These are phyloP conservation scores for Leptographium galeiforme DNA, from an alignment of 2,329 filamentous ascomycete genomes.

Conservation along the genomic window DNA sequence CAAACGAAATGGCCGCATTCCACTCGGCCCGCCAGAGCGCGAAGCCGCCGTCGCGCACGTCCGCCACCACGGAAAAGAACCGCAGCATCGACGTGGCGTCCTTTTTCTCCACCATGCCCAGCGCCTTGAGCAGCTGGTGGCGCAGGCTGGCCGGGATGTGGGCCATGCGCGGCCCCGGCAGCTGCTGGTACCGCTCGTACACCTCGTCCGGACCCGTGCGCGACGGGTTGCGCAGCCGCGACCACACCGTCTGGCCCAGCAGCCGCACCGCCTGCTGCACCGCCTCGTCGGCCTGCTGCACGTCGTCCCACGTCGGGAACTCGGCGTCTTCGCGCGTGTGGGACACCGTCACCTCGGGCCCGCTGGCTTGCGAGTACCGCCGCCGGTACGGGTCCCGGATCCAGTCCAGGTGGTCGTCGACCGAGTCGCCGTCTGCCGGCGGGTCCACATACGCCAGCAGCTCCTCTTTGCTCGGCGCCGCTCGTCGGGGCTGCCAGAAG, in stretches of 20 bases:
- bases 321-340: slow-evolving; percentile 34
- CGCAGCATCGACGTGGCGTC: slow-evolving; percentile 55
- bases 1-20: slow-evolving; percentile 73
- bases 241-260: slow-evolving; percentile 26
- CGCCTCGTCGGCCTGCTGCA: slow-evolving; percentile 21
- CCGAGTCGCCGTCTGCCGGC: slow-evolving; percentile 30
- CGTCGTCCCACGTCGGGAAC: slow-evolving; percentile 30
- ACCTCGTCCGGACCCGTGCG: slow-evolving; percentile 27
- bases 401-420: slow-evolving; percentile 39
- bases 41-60: slow-evolving; percentile 64
- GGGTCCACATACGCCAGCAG: slow-evolving; percentile 40
- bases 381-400: slow-evolving; percentile 39
- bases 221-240: slow-evolving; percentile 28
- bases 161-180: slow-evolving; percentile 37
- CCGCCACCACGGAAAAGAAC: slow-evolving; percentile 72
- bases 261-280: slow-evolving; percentile 22
- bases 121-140: slow-evolving; percentile 50
- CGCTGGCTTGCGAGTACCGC: slow-evolving; percentile 35
- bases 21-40: slow-evolving; percentile 57
- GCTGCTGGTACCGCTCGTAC: slow-evolving; percentile 32
- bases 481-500: slow-evolving; percentile 3
- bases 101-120: slow-evolving; percentile 49
- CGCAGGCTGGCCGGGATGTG: slow-evolving; percentile 38
- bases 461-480: slow-evolving; percentile 22
- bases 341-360: slow-evolving; percentile 34